phyloP scores from a whole-genome alignment of 2,329 filamentous ascomycete genomes.

The Calonectria pteridis region DNA sequence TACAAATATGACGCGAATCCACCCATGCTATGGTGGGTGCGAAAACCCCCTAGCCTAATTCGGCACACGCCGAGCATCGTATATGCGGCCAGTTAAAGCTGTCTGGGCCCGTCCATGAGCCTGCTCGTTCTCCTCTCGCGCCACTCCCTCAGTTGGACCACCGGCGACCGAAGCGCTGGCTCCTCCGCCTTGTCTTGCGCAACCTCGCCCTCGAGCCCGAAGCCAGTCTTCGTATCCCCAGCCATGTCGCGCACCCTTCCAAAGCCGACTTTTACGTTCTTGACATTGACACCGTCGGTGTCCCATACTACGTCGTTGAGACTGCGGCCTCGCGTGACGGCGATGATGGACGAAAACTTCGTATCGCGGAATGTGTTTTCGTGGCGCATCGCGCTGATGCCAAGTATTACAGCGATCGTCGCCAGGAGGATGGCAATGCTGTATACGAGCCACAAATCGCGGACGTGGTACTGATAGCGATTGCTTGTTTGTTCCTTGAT shows the following conservation, averaged over 20 bases:
- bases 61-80: background rate
- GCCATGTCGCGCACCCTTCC: conserved; percentile 31
- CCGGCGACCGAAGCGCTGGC: background rate
- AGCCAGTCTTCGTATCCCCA: background rate
- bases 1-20: background rate
- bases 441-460: conserved; percentile 36
- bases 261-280: conserved; percentile 34
- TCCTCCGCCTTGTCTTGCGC: background rate
- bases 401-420: conserved; percentile 31
- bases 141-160: background rate
- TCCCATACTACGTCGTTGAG: conserved; percentile 37
- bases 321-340: conserved; percentile 35
- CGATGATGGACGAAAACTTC: conserved; percentile 42
- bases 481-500: conserved; percentile 26
- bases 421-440: conserved; percentile 36
- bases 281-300: conserved; percentile 20
- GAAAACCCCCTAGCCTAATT: background rate
- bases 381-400: conserved; percentile 35
- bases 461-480: conserved; percentile 34
- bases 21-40: background rate
- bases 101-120: background rate
- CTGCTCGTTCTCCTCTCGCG: background rate
- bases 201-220: background rate
- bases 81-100: background rate
- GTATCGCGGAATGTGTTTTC: conserved; percentile 34